Evolutionary conservation across 768 basidiomycete species (phyloP).

Genomic region (Galerina sulciceps): DNA sequence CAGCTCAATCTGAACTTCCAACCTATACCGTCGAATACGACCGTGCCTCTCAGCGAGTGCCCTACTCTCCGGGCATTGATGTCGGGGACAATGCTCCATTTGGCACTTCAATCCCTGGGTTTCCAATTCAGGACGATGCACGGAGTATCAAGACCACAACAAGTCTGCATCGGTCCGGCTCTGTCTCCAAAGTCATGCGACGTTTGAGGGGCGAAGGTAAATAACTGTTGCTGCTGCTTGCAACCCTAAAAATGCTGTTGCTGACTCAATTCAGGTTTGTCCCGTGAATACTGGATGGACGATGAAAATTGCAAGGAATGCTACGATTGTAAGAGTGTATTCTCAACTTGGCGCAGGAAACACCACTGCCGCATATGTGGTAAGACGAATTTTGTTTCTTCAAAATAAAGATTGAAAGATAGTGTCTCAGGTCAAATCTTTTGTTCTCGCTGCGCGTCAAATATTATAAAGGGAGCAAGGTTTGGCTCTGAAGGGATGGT

Average conservation of each 20-base stretch:
- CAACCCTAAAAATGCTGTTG: not conserved
- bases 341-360: slow-evolving; percentile 93
- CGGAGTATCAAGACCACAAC: slow-evolving; percentile 80
- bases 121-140: slow-evolving; percentile 90
- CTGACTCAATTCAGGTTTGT: slow-evolving; percentile 59
- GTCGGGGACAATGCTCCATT: slow-evolving; percentile 57
- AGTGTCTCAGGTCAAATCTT: slow-evolving; percentile 83
- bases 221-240: slow-evolving; percentile 19
- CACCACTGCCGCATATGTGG: slow-evolving; percentile 99
- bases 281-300: slow-evolving; percentile 98
- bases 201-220: slow-evolving; percentile 88
- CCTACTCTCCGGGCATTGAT: slow-evolving; percentile 61
- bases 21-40: slow-evolving; percentile 72
- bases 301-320: slow-evolving; percentile 96
- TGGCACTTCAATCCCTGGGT: slow-evolving; percentile 86
- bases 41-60: slow-evolving; percentile 44
- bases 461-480: slow-evolving; percentile 91
- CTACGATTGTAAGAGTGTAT: slow-evolving; percentile 93
- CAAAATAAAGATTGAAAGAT: not conserved
- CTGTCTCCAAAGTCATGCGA: slow-evolving; percentile 91
- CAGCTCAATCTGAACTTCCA: slow-evolving; percentile 79
- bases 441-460: slow-evolving; percentile 95
- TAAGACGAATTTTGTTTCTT: slow-evolving; percentile 33
- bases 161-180: slow-evolving; percentile 75
- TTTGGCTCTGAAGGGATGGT: slow-evolving; percentile 97